Percentiles rank a stretch among this genome's conserved stretches.
Evolutionary conservation across 1,284 basidiomycete genomes (phyloP).

Genomic region (Schizopora paradoxa): DNA sequence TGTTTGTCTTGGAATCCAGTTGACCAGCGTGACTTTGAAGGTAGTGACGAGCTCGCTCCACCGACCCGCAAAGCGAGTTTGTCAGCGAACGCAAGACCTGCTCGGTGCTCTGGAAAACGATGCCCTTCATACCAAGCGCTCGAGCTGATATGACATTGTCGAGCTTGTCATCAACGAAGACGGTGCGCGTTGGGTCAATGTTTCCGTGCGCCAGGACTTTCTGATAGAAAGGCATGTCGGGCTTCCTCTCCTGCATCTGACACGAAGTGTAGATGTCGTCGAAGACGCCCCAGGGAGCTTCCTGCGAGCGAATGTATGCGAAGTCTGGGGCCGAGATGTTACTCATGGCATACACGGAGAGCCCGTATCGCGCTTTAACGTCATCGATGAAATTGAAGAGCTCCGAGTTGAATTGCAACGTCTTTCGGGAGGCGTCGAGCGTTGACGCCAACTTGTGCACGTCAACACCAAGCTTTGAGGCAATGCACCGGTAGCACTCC

Average conservation of each 20-base stretch:
- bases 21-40: slow-evolving; percentile 36
- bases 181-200: slow-evolving; percentile 28
- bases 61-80: slow-evolving; percentile 44
- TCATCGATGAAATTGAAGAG: slow-evolving; percentile 43
- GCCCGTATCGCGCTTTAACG: slow-evolving; percentile 33
- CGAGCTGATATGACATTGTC: slow-evolving; percentile 54
- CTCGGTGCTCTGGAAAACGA: slow-evolving; percentile 40
- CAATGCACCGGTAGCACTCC: slow-evolving; percentile 41
- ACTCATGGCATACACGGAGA: slow-evolving; percentile 50
- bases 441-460: slow-evolving; percentile 36
- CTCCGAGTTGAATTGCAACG: slow-evolving; percentile 38
- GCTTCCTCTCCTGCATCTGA: slow-evolving; percentile 44
- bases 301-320: slow-evolving; percentile 38
- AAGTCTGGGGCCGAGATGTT: slow-evolving; percentile 55
- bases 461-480: slow-evolving; percentile 36
- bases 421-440: slow-evolving; percentile 41
- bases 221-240: slow-evolving; percentile 47
- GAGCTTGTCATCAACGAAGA: slow-evolving; percentile 56
- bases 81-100: slow-evolving; percentile 39
- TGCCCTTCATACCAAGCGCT: slow-evolving; percentile 48
- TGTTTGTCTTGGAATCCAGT: slow-evolving; percentile 41
- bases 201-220: slow-evolving; percentile 43
- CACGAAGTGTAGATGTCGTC: slow-evolving; percentile 50
- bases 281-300: slow-evolving; percentile 48
- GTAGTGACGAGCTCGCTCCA: slow-evolving; percentile 36